A percentile compares a stretch with the other conserved stretches of the same genome.
These are phyloP conservation scores for Scheffersomyces lignicola DNA, from an alignment of 1,139 yeast genomes.

Conservation along the genomic window DNA sequence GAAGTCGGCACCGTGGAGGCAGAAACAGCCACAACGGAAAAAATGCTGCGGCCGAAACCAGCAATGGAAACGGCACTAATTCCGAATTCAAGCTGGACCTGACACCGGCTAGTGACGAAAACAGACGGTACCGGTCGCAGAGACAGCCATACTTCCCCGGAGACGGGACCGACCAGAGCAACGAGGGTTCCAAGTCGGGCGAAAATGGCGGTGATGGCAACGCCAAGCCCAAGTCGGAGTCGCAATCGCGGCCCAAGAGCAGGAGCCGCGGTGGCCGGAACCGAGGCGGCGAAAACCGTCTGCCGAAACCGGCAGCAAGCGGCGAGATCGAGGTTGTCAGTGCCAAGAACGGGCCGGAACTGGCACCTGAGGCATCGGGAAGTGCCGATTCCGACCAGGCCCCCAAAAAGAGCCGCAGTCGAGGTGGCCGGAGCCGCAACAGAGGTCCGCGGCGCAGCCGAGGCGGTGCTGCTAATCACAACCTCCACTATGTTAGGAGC, in stretches of 20 bases:
- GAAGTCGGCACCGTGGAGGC: conserved; percentile 3
- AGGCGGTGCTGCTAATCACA: conserved; percentile 17
- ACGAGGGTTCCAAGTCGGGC: too few species aligned
- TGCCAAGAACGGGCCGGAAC: neutral
- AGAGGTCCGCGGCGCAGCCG: too few species aligned
- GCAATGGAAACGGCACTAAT: neutral
- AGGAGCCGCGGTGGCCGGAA: too few species aligned
- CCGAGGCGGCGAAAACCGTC: too few species aligned
- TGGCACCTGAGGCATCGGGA: conserved; percentile 1
- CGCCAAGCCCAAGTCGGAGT: too few species aligned
- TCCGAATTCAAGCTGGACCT: neutral
- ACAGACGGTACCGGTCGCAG: conserved; percentile 3
- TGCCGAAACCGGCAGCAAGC: neutral
- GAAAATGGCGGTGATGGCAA: too few species aligned
- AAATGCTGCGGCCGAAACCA: neutral
- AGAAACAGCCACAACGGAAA: neutral
- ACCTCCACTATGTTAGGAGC: conserved; percentile 29
- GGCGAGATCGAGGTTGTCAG: conserved; percentile 2
- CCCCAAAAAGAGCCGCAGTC: too few species aligned
- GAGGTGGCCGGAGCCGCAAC: too few species aligned
- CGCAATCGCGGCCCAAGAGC: too few species aligned
- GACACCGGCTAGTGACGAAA: conserved; percentile 1
- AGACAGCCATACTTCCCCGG: conserved; percentile 3
- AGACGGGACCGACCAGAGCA: neutral
- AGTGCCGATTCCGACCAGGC: conserved; percentile 2